Evolutionary conservation across 106 monocot species (phyloP).

Genomic region (Amphibolis antarctica): DNA sequence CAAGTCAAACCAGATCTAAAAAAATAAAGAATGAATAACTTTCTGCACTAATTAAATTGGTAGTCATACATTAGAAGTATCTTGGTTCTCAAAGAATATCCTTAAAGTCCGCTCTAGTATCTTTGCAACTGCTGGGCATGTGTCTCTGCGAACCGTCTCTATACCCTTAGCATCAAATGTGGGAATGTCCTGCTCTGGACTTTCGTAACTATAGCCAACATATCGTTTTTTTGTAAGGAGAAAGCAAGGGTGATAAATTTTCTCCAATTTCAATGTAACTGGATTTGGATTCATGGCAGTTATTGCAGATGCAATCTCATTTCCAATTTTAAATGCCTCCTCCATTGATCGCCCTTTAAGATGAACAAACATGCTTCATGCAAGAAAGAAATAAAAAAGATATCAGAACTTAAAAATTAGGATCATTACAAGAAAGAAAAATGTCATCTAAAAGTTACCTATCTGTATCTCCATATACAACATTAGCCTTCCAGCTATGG

Average conservation of each 20-base stretch:
- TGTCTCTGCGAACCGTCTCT: constrained; percentile 89
- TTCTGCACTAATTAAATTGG: not conserved
- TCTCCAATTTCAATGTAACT: constrained; percentile 81
- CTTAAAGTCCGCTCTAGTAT: constrained; percentile 70
- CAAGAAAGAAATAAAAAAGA: not conserved
- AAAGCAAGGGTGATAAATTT: constrained; percentile 84
- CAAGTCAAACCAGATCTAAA: not conserved
- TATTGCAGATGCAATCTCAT: constrained; percentile 76
- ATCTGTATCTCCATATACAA: constrained; percentile 97
- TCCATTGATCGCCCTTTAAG: constrained; percentile 61
- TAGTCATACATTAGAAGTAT: constrained; percentile 45
- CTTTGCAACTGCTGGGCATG: constrained; percentile 89
- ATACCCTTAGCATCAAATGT: constrained; percentile 95
- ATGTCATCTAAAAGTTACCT: constrained; percentile 35
- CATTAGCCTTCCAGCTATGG: constrained; percentile 70
- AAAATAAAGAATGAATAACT: not conserved
- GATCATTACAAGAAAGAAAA: not conserved
- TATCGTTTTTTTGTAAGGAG: constrained; percentile 99
- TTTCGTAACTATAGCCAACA: constrained; percentile 93
- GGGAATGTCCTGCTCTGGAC: constrained; percentile 50
- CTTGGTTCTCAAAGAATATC: constrained; percentile 63
- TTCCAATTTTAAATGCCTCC: constrained; percentile 89
- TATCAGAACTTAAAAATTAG: not conserved
- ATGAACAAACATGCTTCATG: constrained; percentile 83
- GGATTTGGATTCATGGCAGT: constrained; percentile 89